Evolutionary conservation across 2,329 filamentous ascomycete genomes (phyloP), one percentile per base, ranked within the genome.

Genomic region (Monosporascus sp.): DNA sequence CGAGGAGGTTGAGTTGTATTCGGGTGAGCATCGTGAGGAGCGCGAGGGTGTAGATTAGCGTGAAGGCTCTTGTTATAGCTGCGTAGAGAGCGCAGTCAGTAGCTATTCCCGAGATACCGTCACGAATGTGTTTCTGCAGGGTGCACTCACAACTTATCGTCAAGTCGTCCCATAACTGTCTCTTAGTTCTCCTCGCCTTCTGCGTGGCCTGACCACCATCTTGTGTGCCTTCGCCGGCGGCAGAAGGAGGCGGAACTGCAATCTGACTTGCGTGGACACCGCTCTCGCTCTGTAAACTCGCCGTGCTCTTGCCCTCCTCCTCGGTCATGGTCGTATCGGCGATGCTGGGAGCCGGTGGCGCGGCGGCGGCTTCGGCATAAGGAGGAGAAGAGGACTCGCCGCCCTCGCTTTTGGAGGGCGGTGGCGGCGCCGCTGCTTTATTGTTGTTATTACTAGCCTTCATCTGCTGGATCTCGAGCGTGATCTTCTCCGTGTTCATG

Each of bases 1-100:
- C 94, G 38, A 99, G 88, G 27, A 99, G 89, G 74, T 99, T 99
- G 55, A 99, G 85, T 74, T 99, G 94, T 65, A 99, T 89, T 56
- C 93, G 85, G 1, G 94, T 99, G 61, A 99, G 84, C 72, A 99
- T 85, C 7, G 89, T 92, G 54, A 99, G 84, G 47, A 99, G 83
- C 27, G 88, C 87, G 46, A 97, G 80, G 1, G 91, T 96, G 70
- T 99, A 99, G 58, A 97, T 80, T 52, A 99, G 79, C 7, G 93
- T 96, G 65, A 96, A 93, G 1, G 93, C 85, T 68, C 94, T 81
- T 9, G 94, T 94, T 64, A 97, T 88, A 8, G 94, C 92, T 94
- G 61, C 6, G 47, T 16, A 3, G 19, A 17, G 8, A 44, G 7
- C 7, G n/a, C 8, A 9, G 41, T 20, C 14, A 24, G 14, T 44